These are phyloP conservation scores for Auricularia cornea DNA, from an alignment of 768 basidiomycete species.

Conservation along the genomic window DNA sequence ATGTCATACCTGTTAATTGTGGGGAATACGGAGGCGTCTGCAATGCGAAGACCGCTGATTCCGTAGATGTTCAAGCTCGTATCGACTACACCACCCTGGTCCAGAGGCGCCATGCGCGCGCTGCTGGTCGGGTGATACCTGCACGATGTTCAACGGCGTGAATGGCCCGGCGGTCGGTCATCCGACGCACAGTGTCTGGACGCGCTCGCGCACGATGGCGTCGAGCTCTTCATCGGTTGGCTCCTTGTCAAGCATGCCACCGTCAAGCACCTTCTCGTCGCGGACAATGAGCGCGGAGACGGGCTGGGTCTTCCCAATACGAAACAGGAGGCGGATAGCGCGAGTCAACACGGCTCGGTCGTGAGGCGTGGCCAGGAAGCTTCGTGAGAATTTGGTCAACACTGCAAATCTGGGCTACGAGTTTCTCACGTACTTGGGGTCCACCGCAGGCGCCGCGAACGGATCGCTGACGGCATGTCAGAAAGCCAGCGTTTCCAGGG, in stretches of 20 bases:
- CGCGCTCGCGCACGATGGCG: slow-evolving; percentile 21
- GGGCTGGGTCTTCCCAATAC: slow-evolving; percentile 31
- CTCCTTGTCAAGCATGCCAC: too few relatives aligned
- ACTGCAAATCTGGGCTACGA: background rate
- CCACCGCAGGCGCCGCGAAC: slow-evolving; percentile 4
- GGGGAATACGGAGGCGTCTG: slow-evolving; percentile 40
- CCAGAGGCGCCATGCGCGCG: slow-evolving; percentile 30
- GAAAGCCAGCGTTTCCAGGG: too few relatives aligned
- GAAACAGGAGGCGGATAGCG: slow-evolving; percentile 30
- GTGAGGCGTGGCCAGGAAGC: slow-evolving; percentile 35
- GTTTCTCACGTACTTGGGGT: slow-evolving; percentile 8
- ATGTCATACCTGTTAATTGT: slow-evolving; percentile 30
- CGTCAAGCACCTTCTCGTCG: background rate
- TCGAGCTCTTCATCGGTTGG: slow-evolving; percentile 28
- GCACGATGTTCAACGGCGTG: too few relatives aligned
- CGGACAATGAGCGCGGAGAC: slow-evolving; percentile 34
- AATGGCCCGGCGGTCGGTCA: slow-evolving; percentile 31
- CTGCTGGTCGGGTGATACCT: slow-evolving; percentile 30
- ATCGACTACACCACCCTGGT: slow-evolving; percentile 36
- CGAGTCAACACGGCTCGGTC: slow-evolving; percentile 34
- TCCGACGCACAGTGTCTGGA: slow-evolving; percentile 25
- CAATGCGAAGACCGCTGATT: slow-evolving; percentile 33
- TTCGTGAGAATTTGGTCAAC: slow-evolving; percentile 14
- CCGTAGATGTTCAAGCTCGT: slow-evolving; percentile 36
- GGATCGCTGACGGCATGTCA: background rate